These are phyloP conservation scores for Pseudogymnoascus sp. DNA, from an alignment of 2,329 filamentous ascomycete species.

Conservation along the genomic window DNA sequence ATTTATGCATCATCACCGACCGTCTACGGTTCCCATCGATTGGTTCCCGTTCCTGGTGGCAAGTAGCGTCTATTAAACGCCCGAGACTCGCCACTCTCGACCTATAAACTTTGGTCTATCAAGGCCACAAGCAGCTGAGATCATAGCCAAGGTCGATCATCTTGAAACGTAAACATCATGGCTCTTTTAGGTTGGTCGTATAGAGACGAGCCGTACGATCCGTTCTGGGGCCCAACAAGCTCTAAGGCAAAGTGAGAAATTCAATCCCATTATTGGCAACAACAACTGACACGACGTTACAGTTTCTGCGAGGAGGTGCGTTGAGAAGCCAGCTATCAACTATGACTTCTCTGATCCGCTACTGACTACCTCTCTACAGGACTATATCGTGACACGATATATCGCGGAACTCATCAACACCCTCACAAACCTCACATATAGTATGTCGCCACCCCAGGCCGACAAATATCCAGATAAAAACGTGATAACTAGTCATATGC, in stretches of 20 bases:
- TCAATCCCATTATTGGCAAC: neutral
- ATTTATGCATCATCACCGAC: neutral
- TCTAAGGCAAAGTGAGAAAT: conserved; percentile 23
- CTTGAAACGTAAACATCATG: neutral
- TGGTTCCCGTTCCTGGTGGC: neutral
- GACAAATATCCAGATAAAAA: neutral
- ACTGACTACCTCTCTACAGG: conserved; percentile 29
- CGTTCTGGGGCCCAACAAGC: conserved; percentile 24
- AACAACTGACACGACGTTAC: conserved; percentile 9
- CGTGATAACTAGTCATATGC: neutral
- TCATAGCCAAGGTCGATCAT: neutral
- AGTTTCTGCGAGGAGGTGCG: conserved; percentile 29
- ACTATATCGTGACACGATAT: conserved; percentile 44
- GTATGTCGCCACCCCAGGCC: conserved; percentile 27
- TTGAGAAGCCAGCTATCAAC: conserved; percentile 19
- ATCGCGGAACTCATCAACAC: conserved; percentile 47
- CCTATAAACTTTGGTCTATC: neutral
- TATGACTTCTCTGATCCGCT: neutral
- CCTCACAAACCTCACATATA: conserved; percentile 41
- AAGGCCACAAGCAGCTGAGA: neutral
- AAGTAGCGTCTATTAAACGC: neutral
- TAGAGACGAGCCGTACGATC: conserved; percentile 19
- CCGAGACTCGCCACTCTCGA: neutral
- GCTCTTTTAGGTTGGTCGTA: conserved; percentile 19
- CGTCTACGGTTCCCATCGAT: too few relatives aligned